Evolutionary conservation across 306 rosid genomes (phyloP), one percentile per base, ranked within the genome.

Genomic region (Trifolium subterraneum): DNA sequence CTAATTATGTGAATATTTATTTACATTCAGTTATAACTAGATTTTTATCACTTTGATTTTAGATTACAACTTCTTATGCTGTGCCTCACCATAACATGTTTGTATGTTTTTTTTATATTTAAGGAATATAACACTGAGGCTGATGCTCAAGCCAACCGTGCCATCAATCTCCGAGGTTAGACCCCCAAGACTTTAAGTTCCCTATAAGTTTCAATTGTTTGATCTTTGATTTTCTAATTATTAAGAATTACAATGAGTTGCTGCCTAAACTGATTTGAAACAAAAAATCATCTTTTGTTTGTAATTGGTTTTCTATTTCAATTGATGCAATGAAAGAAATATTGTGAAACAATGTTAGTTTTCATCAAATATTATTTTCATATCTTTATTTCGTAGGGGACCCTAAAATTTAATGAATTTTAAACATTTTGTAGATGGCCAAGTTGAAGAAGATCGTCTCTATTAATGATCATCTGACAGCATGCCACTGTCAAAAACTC

Each of bases 111-210:
- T 52, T 78, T 78, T 22, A 64, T 77, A 64, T 73, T 79, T 61
- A 74, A 89, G 96, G 92, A 87, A 70, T 81, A 18, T 62, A 93
- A 93, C 82, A 60, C 83, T 1, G 88, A 82, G 31, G 98, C 98
- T 31, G 96, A 89, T 71, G 88, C 59, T 45, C 88, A 82, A 84
- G 97, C 98, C 36, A 88, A 86, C 76, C 62, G 55, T 54, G 97
- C 89, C 41, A 9, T 81, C 79, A 22, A 77, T 81, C 96, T 90
- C 54, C 44, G 7, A 59, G 97, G 97, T 90, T 51, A 84, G 85
- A 60, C 42, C 61, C 11, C 64, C n/a, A 36, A 66, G 82, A 19
- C 42, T 68, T 42, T 68, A 72, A 45, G 76, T 63, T 70, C 39
- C 58, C 11, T 62, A 51, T 16, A 52, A 7, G 2, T 56, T 54